Percentiles rank a stretch among this genome's conserved stretches.
These are phyloP conservation scores for Phytophthora fragariae DNA, from an alignment of 352 stramenopile genomes.

Conservation along the genomic window DNA sequence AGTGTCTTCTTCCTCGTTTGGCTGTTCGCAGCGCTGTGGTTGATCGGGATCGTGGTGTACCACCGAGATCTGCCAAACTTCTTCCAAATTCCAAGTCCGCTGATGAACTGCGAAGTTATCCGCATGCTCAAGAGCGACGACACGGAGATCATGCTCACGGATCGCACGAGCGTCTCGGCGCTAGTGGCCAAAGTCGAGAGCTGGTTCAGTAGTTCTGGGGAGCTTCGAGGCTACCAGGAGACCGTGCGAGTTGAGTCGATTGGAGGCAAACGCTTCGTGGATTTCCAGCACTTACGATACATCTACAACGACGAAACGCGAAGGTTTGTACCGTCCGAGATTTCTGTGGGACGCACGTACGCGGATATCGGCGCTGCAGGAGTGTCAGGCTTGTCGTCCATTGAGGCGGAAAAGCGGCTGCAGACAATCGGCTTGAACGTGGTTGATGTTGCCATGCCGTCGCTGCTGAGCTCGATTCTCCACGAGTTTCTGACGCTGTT, in stretches of 20 bases:
- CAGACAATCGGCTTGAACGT: constrained; percentile 39
- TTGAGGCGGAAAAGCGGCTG: constrained; percentile 30
- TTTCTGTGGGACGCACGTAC: constrained; percentile 38
- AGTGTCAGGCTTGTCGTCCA: constrained; percentile 18
- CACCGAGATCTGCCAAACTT: constrained; percentile 44
- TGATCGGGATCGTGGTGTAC: constrained; percentile 36
- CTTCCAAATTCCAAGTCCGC: constrained; percentile 33
- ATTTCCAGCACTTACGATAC: constrained; percentile 62
- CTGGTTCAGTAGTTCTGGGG: constrained; percentile 25
- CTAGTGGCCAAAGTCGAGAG: constrained; percentile 42
- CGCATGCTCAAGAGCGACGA: constrained; percentile 45
- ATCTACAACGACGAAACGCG: constrained; percentile 37
- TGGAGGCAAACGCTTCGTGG: constrained; percentile 30
- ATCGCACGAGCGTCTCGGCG: constrained; percentile 38
- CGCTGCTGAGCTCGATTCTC: constrained; percentile 38
- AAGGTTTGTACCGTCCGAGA: constrained; percentile 40
- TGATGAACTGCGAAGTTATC: constrained; percentile 42
- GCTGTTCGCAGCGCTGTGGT: constrained; percentile 37
- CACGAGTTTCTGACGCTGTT: constrained; percentile 54
- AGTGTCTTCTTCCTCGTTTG: constrained; percentile 49
- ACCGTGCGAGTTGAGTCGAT: constrained; percentile 37
- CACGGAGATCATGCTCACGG: constrained; percentile 41
- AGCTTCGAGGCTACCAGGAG: constrained; percentile 37
- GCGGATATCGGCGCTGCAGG: constrained; percentile 22
- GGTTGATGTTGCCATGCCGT: constrained; percentile 53